Percentiles rank a stretch among this genome's conserved stretches.
Conservation (phyloP, 2,329 filamentous ascomycete species). For the Verticillium albo-atrum region DNA sequence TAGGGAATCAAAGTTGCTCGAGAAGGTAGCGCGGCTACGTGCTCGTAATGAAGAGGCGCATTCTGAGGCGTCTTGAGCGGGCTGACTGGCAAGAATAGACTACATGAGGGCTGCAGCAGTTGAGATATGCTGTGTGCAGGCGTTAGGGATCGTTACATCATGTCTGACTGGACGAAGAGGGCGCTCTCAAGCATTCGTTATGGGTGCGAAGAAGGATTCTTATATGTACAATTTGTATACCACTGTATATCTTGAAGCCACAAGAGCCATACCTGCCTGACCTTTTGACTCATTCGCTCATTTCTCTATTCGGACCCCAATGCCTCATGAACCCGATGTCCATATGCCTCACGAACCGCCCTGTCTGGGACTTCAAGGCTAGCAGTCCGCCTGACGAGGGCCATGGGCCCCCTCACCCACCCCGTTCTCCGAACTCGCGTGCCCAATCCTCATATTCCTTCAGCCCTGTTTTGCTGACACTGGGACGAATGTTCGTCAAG, state of each 20-base stretch:
- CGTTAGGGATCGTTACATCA: background rate
- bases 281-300: background rate
- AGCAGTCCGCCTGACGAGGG: background rate
- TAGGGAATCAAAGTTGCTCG: background rate
- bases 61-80: background rate
- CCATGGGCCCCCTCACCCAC: conserved; percentile 49
- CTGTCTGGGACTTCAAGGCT: background rate
- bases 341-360: background rate
- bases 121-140: background rate
- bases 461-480: conserved; percentile 79
- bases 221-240: background rate
- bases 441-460: conserved; percentile 95
- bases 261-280: background rate
- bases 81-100: background rate
- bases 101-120: background rate
- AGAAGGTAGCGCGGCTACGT: background rate
- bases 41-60: background rate
- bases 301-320: background rate
- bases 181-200: background rate
- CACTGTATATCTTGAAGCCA: background rate
- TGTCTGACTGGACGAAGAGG: background rate
- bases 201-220: background rate
- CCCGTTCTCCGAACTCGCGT: conserved; percentile 84
- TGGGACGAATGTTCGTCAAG: conserved; percentile 79
- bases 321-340: background rate